phyloP scores from a whole-genome alignment of 192 early-diverging fungal genomes.

The Coemansia sp. region DNA sequence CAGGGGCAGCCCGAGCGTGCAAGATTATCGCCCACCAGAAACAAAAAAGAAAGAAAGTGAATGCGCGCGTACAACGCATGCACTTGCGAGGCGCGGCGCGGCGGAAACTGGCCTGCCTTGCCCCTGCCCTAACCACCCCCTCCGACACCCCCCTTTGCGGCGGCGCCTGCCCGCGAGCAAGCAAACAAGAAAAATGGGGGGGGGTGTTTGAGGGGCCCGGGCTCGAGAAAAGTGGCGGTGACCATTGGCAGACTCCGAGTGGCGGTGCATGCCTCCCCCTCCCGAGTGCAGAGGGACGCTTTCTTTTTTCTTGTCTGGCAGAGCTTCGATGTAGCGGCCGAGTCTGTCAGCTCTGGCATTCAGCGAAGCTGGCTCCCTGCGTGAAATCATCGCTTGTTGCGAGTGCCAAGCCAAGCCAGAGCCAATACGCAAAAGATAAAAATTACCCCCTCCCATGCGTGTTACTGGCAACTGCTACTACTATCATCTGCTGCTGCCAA shows the following conservation, averaged over 20 bases:
- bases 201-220: conserved; percentile 15
- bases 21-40: conserved; percentile 37
- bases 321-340: background rate
- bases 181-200: conserved; percentile 10
- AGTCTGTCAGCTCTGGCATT: background rate
- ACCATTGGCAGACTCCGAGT: conserved; percentile 49
- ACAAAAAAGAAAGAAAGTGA: conserved; percentile 12
- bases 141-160: conserved; percentile 12
- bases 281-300: conserved; percentile 6
- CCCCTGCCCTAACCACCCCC: conserved; percentile 12
- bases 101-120: conserved; percentile 12
- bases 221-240: conserved; percentile 35
- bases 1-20: conserved; percentile 47
- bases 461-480: conserved; percentile 2
- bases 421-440: background rate
- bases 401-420: too few relatives aligned
- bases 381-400: too few relatives aligned
- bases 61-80: conserved; percentile 23
- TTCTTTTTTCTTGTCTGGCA: background rate
- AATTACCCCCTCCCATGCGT: background rate
- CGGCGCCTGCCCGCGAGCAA: conserved; percentile 4
- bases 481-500: background rate
- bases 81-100: conserved; percentile 26
- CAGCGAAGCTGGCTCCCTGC: background rate
- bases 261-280: conserved; percentile 27